phyloP scores from a whole-genome alignment of 768 basidiomycete genomes.

The Chiua virens region DNA sequence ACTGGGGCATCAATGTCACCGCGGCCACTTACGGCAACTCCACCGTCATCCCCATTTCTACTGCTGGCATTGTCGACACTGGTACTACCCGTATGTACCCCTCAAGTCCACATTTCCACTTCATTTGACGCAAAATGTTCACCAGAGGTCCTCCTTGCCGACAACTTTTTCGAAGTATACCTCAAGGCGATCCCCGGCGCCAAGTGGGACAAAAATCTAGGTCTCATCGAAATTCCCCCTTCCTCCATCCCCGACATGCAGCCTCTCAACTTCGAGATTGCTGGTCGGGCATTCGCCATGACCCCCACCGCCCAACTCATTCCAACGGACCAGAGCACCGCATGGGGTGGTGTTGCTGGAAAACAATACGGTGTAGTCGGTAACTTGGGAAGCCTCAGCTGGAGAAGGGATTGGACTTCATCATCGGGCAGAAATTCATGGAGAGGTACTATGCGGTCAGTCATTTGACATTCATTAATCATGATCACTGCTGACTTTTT shows the following conservation, averaged over 20 bases:
- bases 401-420: conserved; percentile 12
- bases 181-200: conserved; percentile 15
- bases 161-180: conserved; percentile 12
- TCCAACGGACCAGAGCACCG: conserved; percentile 7
- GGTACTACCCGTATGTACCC: conserved; percentile 22
- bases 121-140: neutral
- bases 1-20: conserved; percentile 28
- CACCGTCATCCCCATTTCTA: conserved; percentile 10
- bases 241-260: conserved; percentile 11
- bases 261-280: conserved; percentile 14
- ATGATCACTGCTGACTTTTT: neutral
- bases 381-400: neutral
- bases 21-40: conserved; percentile 5
- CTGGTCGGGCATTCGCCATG: conserved; percentile 1
- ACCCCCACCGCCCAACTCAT: conserved; percentile 17
- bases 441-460: conserved; percentile 17
- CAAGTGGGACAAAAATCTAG: neutral
- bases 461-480: neutral
- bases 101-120: neutral
- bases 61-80: conserved; percentile 28
- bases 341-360: conserved; percentile 2
- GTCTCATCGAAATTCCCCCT: conserved; percentile 13
- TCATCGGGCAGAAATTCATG: conserved; percentile 18
- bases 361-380: conserved; percentile 13
- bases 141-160: conserved; percentile 17